Conservation (phyloP, 108 stramenopile species). For the Fragilaria crotonensis region DNA sequence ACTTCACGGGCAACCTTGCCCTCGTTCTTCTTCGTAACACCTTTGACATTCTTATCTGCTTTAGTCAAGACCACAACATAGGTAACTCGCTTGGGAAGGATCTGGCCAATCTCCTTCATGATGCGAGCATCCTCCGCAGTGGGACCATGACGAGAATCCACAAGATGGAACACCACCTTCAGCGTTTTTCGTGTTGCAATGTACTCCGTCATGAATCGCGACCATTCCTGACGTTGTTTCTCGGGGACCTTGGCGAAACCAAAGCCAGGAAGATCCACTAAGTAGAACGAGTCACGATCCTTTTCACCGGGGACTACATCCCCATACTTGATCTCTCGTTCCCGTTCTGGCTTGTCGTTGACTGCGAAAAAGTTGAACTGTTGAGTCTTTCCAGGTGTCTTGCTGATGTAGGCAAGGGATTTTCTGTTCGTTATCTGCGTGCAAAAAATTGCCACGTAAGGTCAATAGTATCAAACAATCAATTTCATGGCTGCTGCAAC, state of each 20-base stretch:
- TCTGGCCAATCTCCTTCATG: constrained; percentile 71
- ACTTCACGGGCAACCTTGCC: constrained; percentile 65
- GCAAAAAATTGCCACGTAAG: neutral
- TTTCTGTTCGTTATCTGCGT: constrained; percentile 78
- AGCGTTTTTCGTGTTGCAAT: constrained; percentile 56
- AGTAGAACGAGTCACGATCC: constrained; percentile 80
- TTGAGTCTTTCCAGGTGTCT: constrained; percentile 94
- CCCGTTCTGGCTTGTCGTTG: constrained; percentile 79
- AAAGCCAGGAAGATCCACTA: constrained; percentile 93
- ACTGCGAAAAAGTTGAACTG: constrained; percentile 95
- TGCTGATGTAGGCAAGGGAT: constrained; percentile 86
- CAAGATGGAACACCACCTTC: constrained; percentile 82
- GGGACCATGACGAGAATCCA: constrained; percentile 89
- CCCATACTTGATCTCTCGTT: constrained; percentile 79
- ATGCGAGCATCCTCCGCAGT: constrained; percentile 85
- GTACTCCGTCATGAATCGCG: constrained; percentile 73
- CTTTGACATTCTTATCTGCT: constrained; percentile 89
- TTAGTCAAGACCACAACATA: constrained; percentile 93
- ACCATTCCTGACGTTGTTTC: constrained; percentile 72
- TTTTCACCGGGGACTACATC: constrained; percentile 64
- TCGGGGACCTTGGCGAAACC: constrained; percentile 92
- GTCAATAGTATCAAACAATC: too few species aligned
- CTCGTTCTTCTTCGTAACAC: constrained; percentile 37
- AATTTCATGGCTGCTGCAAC: neutral
- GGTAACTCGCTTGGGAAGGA: constrained; percentile 31